phyloP scores from a whole-genome alignment of 2,329 filamentous ascomycete genomes.

The Chaetoscypha palmicola region DNA sequence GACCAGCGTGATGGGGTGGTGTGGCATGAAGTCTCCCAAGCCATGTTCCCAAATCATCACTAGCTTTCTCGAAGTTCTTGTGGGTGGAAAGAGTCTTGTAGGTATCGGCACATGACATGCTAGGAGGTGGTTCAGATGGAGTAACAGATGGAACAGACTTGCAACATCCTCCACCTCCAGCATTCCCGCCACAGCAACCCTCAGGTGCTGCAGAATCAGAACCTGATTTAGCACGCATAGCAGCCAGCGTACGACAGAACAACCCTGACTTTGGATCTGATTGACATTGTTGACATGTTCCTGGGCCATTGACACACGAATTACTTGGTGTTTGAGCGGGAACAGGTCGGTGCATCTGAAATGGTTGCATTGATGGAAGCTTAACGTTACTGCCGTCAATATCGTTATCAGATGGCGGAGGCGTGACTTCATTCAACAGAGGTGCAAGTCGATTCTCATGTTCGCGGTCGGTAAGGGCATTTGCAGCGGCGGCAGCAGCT shows the following conservation, averaged over 20 bases:
- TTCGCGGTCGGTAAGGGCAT: slow-evolving; percentile 27
- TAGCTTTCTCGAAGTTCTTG: slow-evolving; percentile 66
- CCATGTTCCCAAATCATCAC: slow-evolving; percentile 69
- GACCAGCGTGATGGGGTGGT: slow-evolving; percentile 32
- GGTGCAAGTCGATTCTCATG: slow-evolving; percentile 34
- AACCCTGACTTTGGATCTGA: slow-evolving; percentile 72
- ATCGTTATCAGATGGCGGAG: slow-evolving; percentile 47
- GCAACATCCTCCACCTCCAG: slow-evolving; percentile 57
- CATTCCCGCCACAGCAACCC: slow-evolving; percentile 58
- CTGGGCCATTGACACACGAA: slow-evolving; percentile 53
- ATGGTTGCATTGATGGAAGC: slow-evolving; percentile 41
- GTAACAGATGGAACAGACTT: slow-evolving; percentile 31
- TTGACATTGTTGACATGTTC: slow-evolving; percentile 72
- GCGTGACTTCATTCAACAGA: slow-evolving; percentile 43
- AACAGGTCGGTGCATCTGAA: slow-evolving; percentile 29
- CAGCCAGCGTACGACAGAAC: slow-evolving; percentile 76
- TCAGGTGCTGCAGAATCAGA: slow-evolving; percentile 31
- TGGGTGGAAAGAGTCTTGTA: slow-evolving; percentile 75
- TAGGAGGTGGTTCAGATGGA: slow-evolving; percentile 32
- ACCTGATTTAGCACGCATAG: slow-evolving; percentile 37
- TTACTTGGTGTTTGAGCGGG: slow-evolving; percentile 16
- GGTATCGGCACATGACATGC: slow-evolving; percentile 66
- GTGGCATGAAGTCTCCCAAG: slow-evolving; percentile 63
- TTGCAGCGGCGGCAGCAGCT: slow-evolving; percentile 34
- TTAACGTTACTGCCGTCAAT: slow-evolving; percentile 53